phyloP scores from a whole-genome alignment of 306 rosid species.

The Quercus aquifolioides region DNA sequence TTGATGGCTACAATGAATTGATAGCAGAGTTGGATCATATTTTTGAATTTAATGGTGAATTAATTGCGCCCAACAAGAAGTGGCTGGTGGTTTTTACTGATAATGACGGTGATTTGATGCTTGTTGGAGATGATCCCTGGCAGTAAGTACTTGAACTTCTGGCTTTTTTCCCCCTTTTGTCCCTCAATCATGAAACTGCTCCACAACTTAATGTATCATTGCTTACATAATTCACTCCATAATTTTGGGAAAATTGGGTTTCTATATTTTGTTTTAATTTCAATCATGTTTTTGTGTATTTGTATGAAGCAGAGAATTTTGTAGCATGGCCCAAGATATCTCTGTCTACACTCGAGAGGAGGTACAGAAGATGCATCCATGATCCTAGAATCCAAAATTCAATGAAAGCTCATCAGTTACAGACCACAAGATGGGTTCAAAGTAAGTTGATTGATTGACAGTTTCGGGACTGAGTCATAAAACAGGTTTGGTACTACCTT shows the following conservation, averaged over 20 bases:
- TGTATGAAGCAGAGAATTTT: slow-evolving; percentile 41
- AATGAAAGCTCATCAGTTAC: neutral
- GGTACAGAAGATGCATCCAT: slow-evolving; percentile 32
- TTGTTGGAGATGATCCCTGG: slow-evolving; percentile 71
- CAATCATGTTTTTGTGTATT: neutral
- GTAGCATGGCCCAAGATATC: slow-evolving; percentile 55
- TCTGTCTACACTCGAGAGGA: slow-evolving; percentile 53
- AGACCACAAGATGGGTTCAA: neutral
- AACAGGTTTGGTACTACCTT: neutral
- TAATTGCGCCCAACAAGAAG: slow-evolving; percentile 38
- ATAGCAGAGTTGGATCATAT: slow-evolving; percentile 47
- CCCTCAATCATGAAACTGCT: neutral
- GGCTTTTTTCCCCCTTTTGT: neutral
- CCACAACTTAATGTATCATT: neutral
- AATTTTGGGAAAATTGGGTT: neutral
- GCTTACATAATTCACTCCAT: neutral
- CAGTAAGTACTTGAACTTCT: slow-evolving; percentile 33
- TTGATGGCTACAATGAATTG: slow-evolving; percentile 45
- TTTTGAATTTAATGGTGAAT: slow-evolving; percentile 51
- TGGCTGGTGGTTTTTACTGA: slow-evolving; percentile 55
- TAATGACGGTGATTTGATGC: slow-evolving; percentile 63
- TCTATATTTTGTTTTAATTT: neutral
- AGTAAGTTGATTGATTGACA: neutral
- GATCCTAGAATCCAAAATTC: neutral
- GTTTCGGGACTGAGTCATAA: neutral